These are phyloP conservation scores for Carallia brachiata DNA, from an alignment of 345 rosid species.

Conservation along the genomic window DNA sequence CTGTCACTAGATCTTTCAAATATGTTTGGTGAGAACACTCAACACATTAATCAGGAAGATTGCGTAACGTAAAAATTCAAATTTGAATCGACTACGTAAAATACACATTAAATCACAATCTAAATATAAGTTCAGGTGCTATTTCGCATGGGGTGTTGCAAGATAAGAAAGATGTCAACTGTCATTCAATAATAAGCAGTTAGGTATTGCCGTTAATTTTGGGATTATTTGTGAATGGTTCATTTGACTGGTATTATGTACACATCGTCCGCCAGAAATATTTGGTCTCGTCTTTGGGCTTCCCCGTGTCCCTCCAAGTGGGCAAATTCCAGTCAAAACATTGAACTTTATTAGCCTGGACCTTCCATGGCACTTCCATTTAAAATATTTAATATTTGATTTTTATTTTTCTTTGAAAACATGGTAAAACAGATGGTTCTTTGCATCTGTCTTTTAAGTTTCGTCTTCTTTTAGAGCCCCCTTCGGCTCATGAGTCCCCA, in stretches of 20 bases:
- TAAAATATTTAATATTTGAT: neutral
- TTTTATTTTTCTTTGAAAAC: neutral
- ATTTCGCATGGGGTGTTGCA: no score
- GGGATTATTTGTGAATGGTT: neutral
- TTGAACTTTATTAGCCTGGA: slow-evolving; percentile 1
- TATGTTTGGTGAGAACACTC: no score
- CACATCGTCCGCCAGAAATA: slow-evolving; percentile 14
- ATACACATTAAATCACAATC: no score
- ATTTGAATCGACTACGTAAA: no score
- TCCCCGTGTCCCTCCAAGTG: neutral
- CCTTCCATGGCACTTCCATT: slow-evolving; percentile 19
- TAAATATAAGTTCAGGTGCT: no score
- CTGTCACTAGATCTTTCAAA: no score
- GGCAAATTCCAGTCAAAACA: slow-evolving; percentile 37
- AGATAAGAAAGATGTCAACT: neutral
- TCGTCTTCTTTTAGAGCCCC: neutral
- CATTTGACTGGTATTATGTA: slow-evolving; percentile 14
- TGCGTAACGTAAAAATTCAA: no score
- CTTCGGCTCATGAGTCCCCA: neutral
- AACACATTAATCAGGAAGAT: no score
- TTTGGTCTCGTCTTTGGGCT: slow-evolving; percentile 11
- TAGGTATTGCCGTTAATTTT: slow-evolving; percentile 23
- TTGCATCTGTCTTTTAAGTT: neutral
- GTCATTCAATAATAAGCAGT: neutral
- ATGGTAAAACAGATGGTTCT: no score